phyloP scores from a whole-genome alignment of 2,329 filamentous ascomycete species.

The Ophiostoma montium region DNA sequence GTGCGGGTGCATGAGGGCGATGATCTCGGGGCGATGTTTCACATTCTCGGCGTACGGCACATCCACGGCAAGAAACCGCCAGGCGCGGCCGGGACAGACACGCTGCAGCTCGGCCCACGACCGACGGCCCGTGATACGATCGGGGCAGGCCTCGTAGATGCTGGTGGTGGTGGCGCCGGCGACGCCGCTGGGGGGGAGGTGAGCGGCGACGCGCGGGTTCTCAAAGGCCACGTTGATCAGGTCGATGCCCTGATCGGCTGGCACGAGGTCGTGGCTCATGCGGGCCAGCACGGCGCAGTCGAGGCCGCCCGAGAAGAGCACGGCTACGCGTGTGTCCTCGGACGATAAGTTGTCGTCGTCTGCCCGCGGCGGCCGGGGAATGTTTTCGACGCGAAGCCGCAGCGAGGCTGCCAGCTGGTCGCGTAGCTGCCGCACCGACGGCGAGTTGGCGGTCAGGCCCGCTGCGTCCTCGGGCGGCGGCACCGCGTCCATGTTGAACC shows the following conservation, averaged over 20 bases:
- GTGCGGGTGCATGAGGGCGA: constrained; percentile 75
- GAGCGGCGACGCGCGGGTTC: constrained; percentile 62
- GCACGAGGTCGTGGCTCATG: constrained; percentile 63
- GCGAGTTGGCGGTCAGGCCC: constrained; percentile 26
- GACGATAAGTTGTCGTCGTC: background rate
- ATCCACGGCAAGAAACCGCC: constrained; percentile 75
- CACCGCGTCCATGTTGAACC: constrained; percentile 30
- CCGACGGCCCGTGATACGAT: constrained; percentile 72
- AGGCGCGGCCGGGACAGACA: constrained; percentile 55
- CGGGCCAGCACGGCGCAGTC: constrained; percentile 85
- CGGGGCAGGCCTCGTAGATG: constrained; percentile 73
- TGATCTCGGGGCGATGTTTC: constrained; percentile 52
- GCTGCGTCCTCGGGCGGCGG: constrained; percentile 18
- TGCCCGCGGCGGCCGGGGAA: constrained; percentile 38
- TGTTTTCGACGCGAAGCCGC: constrained; percentile 45
- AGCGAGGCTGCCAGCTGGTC: constrained; percentile 47
- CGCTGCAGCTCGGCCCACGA: constrained; percentile 61
- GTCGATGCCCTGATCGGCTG: constrained; percentile 56
- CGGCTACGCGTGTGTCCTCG: constrained; percentile 42
- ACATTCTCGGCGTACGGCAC: constrained; percentile 65
- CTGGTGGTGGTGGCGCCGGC: constrained; percentile 15
- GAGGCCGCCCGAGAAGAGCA: constrained; percentile 87
- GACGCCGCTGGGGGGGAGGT: too few species aligned
- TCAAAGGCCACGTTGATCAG: constrained; percentile 94
- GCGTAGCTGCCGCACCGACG: constrained; percentile 38